phyloP scores from a whole-genome alignment of 2,329 filamentous ascomycete species.

The Pseudogymnoascus sp. region DNA sequence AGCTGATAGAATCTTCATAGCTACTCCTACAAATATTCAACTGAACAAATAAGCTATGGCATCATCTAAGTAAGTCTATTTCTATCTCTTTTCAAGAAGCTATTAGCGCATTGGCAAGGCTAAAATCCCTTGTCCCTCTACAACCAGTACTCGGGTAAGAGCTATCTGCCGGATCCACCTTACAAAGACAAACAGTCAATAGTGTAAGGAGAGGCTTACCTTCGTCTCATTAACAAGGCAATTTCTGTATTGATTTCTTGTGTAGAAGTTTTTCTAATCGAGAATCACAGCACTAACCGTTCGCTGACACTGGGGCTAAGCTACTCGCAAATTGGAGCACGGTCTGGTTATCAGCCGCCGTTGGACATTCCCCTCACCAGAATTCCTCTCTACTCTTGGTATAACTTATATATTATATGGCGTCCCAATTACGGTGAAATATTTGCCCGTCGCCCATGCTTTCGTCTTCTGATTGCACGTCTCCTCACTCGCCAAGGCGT shows the following conservation, averaged over 20 bases:
- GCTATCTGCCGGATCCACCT: no score
- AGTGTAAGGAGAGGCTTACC: not conserved
- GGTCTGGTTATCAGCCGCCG: not conserved
- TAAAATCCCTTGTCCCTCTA: not conserved
- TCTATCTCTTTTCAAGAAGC: not conserved
- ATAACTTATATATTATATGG: not conserved
- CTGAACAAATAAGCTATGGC: not conserved
- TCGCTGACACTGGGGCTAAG: no score
- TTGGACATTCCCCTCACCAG: not conserved
- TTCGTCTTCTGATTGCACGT: not conserved
- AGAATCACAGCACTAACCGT: not conserved
- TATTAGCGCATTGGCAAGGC: not conserved
- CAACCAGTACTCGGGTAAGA: not conserved
- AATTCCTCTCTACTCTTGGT: not conserved
- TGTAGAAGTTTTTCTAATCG: not conserved
- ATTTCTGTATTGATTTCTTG: not conserved
- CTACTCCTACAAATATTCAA: not conserved
- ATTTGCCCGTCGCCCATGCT: not conserved
- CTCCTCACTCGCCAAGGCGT: not conserved
- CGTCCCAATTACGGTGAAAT: constrained; percentile 5
- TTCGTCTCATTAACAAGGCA: not conserved
- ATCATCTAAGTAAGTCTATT: not conserved
- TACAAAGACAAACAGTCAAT: not conserved
- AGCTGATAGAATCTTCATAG: not conserved
- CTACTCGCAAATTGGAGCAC: no score